Conservation (phyloP, 805 yeast genomes). For the Blastobotrys terrestris region DNA sequence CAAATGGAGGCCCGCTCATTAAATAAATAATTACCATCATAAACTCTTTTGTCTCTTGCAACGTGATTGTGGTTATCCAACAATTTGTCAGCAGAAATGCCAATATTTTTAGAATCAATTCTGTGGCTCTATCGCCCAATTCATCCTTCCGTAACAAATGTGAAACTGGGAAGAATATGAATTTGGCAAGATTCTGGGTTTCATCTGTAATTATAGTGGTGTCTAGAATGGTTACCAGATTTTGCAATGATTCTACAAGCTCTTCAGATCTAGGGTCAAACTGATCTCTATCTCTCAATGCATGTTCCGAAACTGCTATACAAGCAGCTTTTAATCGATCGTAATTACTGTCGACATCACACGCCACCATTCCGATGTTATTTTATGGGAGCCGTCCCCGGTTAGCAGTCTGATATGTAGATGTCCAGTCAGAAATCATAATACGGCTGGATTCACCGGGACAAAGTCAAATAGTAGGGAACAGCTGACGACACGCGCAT, state of each 20-base stretch:
- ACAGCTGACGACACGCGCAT: too few relatives aligned
- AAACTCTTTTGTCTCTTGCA: constrained; percentile 22
- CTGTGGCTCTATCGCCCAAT: constrained; percentile 43
- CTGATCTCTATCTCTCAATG: background rate
- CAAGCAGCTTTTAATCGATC: constrained; percentile 9
- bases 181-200: constrained; percentile 43
- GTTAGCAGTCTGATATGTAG: too few relatives aligned
- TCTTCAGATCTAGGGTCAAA: constrained; percentile 7
- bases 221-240: constrained; percentile 10
- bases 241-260: constrained; percentile 16
- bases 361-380: too few relatives aligned
- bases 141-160: constrained; percentile 42
- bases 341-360: background rate
- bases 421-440: too few relatives aligned
- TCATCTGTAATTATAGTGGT: constrained; percentile 9
- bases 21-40: constrained; percentile 19
- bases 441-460: too few relatives aligned
- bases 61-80: constrained; percentile 34
- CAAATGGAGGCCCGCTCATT: constrained; percentile 11
- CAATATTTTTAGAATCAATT: constrained; percentile 41
- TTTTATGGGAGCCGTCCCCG: too few relatives aligned
- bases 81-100: constrained; percentile 39
- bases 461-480: too few relatives aligned
- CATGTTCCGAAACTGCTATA: constrained; percentile 7
- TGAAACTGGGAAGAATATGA: constrained; percentile 55